Evolutionary conservation across 2,329 filamentous ascomycete species (phyloP).

Genomic region (Aspergillus sp.): DNA sequence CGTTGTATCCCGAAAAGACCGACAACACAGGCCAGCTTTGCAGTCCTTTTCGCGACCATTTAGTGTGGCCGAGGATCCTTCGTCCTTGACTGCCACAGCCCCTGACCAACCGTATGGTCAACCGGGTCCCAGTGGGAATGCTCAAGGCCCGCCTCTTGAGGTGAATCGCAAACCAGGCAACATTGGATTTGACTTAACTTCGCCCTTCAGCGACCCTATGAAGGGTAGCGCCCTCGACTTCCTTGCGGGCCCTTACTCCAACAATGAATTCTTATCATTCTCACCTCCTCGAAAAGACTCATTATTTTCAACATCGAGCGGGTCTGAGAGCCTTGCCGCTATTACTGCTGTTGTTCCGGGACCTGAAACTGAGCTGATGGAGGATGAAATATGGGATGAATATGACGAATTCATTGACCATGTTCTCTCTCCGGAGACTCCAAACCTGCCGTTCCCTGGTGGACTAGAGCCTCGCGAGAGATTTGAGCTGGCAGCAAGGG

Average conservation of each 20-base stretch:
- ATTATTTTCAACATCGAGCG: constrained; percentile 63
- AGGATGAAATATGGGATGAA: constrained; percentile 93
- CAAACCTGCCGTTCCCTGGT: constrained; percentile 17
- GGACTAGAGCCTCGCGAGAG: constrained; percentile 24
- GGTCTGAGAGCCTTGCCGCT: constrained; percentile 61
- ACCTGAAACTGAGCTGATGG: constrained; percentile 61
- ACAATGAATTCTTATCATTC: constrained; percentile 71
- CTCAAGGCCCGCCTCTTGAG: background rate
- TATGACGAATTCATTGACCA: constrained; percentile 86
- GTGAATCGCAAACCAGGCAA: background rate
- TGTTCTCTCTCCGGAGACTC: constrained; percentile 51
- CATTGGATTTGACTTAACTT: constrained; percentile 26
- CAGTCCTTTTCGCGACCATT: constrained; percentile 88
- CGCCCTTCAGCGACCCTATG: constrained; percentile 35
- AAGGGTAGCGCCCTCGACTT: constrained; percentile 32
- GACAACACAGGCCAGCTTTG: constrained; percentile 65
- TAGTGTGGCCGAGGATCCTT: constrained; percentile 45
- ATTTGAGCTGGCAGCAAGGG: constrained; percentile 39
- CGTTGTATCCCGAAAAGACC: constrained; percentile 67
- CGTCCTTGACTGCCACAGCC: constrained; percentile 38
- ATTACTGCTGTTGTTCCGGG: constrained; percentile 67
- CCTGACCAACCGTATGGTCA: constrained; percentile 23
- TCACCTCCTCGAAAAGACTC: constrained; percentile 71
- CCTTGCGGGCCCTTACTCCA: constrained; percentile 39
- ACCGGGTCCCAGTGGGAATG: constrained; percentile 22